phyloP scores from a whole-genome alignment of 352 stramenopile genomes.

The Thalassiosira delicatula region DNA sequence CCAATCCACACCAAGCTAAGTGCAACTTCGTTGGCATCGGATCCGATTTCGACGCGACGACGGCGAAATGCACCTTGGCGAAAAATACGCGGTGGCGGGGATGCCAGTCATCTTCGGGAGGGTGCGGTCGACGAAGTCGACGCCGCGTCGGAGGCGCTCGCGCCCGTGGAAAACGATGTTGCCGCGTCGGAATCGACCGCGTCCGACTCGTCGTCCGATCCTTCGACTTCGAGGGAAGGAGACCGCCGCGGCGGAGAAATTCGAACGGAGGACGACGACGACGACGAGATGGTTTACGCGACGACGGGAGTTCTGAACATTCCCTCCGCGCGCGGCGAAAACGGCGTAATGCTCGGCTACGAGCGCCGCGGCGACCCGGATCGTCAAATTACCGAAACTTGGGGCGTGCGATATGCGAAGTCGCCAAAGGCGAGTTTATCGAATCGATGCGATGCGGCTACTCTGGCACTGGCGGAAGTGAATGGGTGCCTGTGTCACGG shows the following conservation, averaged over 20 bases:
- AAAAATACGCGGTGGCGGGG: neutral
- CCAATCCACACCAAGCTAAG: neutral
- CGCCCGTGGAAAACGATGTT: neutral
- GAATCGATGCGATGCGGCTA: neutral
- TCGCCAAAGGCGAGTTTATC: neutral
- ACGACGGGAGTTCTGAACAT: constrained; percentile 39
- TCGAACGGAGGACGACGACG: too few species aligned
- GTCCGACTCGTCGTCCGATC: too few species aligned
- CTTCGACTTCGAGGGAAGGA: too few species aligned
- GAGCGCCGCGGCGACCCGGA: constrained; percentile 5
- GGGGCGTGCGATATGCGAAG: neutral
- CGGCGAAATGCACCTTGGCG: neutral
- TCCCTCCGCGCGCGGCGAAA: neutral
- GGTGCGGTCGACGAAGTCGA: neutral
- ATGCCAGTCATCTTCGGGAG: neutral
- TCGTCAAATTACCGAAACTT: constrained; percentile 18
- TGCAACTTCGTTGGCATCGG: neutral
- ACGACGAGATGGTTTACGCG: constrained; percentile 33
- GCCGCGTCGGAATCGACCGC: neutral
- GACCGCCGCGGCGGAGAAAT: too few species aligned
- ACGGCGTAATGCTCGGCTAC: constrained; percentile 24
- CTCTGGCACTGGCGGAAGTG: constrained; percentile 23
- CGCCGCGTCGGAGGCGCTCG: neutral
- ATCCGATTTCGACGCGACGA: neutral
- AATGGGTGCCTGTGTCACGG: constrained; percentile 43